Percentiles rank a stretch among this genome's conserved stretches.
phyloP scores from a whole-genome alignment of 176 grass and related monocot species.

The Olyra latifolia region DNA sequence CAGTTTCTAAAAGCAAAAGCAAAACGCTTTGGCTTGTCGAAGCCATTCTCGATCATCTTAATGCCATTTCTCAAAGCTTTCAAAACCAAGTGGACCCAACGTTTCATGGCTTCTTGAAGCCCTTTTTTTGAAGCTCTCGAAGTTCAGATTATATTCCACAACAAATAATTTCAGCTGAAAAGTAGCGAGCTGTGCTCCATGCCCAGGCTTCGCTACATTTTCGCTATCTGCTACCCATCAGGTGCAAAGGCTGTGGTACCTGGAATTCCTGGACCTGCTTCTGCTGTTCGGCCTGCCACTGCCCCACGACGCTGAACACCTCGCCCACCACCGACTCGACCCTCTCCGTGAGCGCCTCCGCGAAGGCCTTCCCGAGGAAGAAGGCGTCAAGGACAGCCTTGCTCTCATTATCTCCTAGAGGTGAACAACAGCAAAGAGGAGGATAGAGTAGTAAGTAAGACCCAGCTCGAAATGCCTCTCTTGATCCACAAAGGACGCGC shows the following conservation, averaged over 20 bases:
- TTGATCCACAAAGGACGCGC: neutral
- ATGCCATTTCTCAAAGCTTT: too few species aligned
- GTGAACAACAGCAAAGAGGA: neutral
- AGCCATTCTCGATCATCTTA: too few species aligned
- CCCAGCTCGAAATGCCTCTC: slow-evolving; percentile 3
- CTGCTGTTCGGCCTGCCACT: slow-evolving; percentile 95
- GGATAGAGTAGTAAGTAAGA: neutral
- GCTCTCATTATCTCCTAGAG: slow-evolving; percentile 69
- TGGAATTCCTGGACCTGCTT: slow-evolving; percentile 86
- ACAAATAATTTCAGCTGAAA: too few species aligned
- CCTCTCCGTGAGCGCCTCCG: slow-evolving; percentile 79
- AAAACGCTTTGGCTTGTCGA: too few species aligned
- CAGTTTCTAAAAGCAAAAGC: too few species aligned
- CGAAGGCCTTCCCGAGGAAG: slow-evolving; percentile 93
- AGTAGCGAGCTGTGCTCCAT: neutral
- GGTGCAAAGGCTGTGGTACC: slow-evolving; percentile 24
- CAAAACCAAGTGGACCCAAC: too few species aligned
- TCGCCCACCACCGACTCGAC: slow-evolving; percentile 82
- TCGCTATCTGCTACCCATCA: neutral
- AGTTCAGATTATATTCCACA: too few species aligned
- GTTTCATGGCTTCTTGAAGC: too few species aligned
- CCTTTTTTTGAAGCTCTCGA: too few species aligned
- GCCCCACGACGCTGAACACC: slow-evolving; percentile 79
- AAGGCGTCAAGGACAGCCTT: slow-evolving; percentile 88
- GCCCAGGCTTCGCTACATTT: neutral